Conservation (phyloP, 495 filamentous ascomycete species). For the Cercophora newfieldiana region DNA sequence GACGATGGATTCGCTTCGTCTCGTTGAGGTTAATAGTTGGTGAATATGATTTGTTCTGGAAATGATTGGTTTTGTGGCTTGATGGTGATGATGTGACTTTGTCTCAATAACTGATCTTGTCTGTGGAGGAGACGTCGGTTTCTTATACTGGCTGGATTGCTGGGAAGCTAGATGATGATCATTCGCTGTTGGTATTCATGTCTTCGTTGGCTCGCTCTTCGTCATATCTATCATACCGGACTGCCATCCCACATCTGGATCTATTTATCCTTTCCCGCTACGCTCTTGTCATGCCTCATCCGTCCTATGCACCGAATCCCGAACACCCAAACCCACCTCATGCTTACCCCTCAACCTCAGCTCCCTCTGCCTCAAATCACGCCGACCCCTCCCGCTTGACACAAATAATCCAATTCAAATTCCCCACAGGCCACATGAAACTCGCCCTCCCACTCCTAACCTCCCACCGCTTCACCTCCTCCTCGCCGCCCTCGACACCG, state of each 20-base stretch:
- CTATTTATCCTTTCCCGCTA: too few relatives aligned
- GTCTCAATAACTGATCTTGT: too few relatives aligned
- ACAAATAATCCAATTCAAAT: conserved; percentile 53
- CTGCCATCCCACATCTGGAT: too few relatives aligned
- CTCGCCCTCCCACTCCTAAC: conserved; percentile 51
- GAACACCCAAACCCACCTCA: neutral
- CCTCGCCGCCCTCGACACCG: conserved; percentile 42
- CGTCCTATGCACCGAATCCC: neutral
- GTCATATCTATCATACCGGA: too few relatives aligned
- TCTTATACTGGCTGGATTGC: too few relatives aligned
- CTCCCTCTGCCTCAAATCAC: neutral
- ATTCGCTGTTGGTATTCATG: too few relatives aligned
- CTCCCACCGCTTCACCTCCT: conserved; percentile 48
- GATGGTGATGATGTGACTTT: too few relatives aligned
- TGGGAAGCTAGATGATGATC: too few relatives aligned
- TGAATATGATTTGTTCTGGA: neutral
- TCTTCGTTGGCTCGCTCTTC: too few relatives aligned
- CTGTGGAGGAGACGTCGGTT: too few relatives aligned
- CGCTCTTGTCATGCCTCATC: too few relatives aligned
- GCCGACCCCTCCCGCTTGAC: conserved; percentile 32
- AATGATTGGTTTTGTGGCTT: too few relatives aligned
- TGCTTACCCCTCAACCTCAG: neutral
- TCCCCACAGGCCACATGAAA: conserved; percentile 52
- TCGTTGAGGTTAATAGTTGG: neutral
- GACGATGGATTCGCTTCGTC: neutral